phyloP scores from a whole-genome alignment of 2,329 filamentous ascomycete genomes.

The Paecilomyces sp. region DNA sequence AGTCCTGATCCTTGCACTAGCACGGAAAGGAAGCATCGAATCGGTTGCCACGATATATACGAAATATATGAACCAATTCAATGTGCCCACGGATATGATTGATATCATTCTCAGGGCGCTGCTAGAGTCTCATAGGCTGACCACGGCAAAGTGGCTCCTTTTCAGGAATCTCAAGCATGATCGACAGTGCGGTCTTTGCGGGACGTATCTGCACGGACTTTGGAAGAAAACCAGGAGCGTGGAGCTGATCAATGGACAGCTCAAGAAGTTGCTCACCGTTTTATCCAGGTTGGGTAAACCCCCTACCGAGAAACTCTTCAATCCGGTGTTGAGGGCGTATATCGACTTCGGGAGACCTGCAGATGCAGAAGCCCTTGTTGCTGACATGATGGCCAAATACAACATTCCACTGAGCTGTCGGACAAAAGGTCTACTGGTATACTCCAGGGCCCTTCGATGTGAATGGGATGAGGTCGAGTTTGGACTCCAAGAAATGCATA shows the following conservation, averaged over 20 bases:
- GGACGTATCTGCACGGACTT: slow-evolving; percentile 28
- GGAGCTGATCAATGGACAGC: slow-evolving; percentile 26
- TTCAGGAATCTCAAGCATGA: slow-evolving; percentile 25
- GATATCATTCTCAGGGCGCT: slow-evolving; percentile 30
- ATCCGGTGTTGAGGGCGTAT: slow-evolving; percentile 33
- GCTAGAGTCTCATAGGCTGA: slow-evolving; percentile 30
- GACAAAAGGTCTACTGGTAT: slow-evolving; percentile 30
- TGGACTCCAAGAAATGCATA: slow-evolving; percentile 32
- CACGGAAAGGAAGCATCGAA: slow-evolving; percentile 29
- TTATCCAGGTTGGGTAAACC: slow-evolving; percentile 21
- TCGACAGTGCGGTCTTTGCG: slow-evolving; percentile 25
- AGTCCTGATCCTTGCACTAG: slow-evolving; percentile 26
- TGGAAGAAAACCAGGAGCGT: slow-evolving; percentile 34
- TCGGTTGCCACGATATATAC: slow-evolving; percentile 27
- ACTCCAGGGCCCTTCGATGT: slow-evolving; percentile 27
- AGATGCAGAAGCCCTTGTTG: slow-evolving; percentile 27
- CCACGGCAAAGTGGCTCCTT: slow-evolving; percentile 29
- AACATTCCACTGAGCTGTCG: slow-evolving; percentile 22
- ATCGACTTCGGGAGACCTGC: slow-evolving; percentile 28
- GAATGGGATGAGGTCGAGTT: slow-evolving; percentile 34
- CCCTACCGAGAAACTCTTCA: slow-evolving; percentile 32
- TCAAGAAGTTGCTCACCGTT: slow-evolving; percentile 20
- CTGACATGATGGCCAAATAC: slow-evolving; percentile 26
- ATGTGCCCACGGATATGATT: slow-evolving; percentile 22
- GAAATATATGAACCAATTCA: slow-evolving; percentile 18